These are phyloP conservation scores for Penicillium olsonii DNA, from an alignment of 2,329 filamentous ascomycete genomes.

Conservation along the genomic window DNA sequence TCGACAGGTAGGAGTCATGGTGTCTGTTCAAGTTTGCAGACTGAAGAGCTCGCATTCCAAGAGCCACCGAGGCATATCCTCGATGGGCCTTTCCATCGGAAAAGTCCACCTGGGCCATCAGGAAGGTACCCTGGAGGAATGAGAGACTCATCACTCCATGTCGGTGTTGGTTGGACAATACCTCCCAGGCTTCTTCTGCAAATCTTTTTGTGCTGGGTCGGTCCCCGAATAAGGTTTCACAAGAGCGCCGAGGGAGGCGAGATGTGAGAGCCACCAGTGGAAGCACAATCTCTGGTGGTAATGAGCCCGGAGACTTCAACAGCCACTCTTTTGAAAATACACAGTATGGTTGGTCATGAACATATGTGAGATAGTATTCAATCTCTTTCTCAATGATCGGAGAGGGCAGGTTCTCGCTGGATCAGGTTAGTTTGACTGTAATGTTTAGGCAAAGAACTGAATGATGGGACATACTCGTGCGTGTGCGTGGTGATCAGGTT, in stretches of 20 bases:
- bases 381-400: constrained; percentile 21
- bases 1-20: constrained; percentile 7
- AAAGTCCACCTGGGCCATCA: constrained; percentile 28
- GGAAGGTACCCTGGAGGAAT: constrained; percentile 26
- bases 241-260: constrained; percentile 15
- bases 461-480: neutral
- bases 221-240: neutral
- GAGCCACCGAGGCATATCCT: constrained; percentile 21
- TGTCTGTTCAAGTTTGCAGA: constrained; percentile 23
- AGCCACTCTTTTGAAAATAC: constrained; percentile 23
- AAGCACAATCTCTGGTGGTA: constrained; percentile 23
- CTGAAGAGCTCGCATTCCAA: constrained; percentile 25
- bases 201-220: constrained; percentile 8
- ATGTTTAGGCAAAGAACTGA: neutral
- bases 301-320: constrained; percentile 5
- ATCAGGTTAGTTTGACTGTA: neutral
- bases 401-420: neutral
- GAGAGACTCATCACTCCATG: constrained; percentile 17
- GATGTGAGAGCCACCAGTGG: constrained; percentile 26
- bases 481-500: neutral
- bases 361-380: constrained; percentile 21
- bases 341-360: constrained; percentile 30
- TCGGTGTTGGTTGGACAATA: constrained; percentile 19
- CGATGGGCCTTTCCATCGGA: constrained; percentile 24
- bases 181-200: constrained; percentile 23